Evolutionary conservation across 495 filamentous ascomycete species (phyloP).

Genomic region (Aspergillus bridgeri): DNA sequence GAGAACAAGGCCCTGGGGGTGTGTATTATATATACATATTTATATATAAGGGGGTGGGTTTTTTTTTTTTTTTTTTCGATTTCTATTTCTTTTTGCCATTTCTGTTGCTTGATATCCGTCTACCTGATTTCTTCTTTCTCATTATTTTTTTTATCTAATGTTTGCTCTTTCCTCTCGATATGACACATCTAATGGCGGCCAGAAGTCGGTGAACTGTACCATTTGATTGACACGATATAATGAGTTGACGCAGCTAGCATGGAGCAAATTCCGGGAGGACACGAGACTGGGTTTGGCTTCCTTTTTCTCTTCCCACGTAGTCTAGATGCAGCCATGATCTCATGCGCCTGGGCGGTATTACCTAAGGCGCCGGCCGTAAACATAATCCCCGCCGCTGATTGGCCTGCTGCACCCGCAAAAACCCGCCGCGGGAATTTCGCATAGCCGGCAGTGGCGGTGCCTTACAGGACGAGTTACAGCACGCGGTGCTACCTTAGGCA

Average conservation of each 20-base stretch:
- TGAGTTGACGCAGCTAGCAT: background rate
- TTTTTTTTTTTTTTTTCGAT: background rate
- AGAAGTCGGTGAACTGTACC: background rate
- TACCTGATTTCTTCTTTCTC: background rate
- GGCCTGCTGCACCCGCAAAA: slow-evolving; percentile 19
- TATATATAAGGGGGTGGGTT: background rate
- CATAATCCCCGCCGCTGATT: slow-evolving; percentile 3
- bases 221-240: background rate
- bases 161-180: background rate
- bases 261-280: background rate
- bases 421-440: slow-evolving; percentile 25
- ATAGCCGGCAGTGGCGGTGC: slow-evolving; percentile 26
- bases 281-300: no score
- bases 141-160: background rate
- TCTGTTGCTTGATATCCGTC: background rate
- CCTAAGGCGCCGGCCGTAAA: background rate
- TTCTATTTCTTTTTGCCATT: background rate
- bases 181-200: background rate
- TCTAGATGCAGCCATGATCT: background rate
- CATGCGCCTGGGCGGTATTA: background rate
- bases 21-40: background rate
- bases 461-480: no score
- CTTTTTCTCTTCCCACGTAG: no score
- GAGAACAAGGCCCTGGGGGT: background rate
- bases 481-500: no score